Base-by-base conservation (phyloP, 164 flowering plant genomes). In the Santalum album region DNA sequence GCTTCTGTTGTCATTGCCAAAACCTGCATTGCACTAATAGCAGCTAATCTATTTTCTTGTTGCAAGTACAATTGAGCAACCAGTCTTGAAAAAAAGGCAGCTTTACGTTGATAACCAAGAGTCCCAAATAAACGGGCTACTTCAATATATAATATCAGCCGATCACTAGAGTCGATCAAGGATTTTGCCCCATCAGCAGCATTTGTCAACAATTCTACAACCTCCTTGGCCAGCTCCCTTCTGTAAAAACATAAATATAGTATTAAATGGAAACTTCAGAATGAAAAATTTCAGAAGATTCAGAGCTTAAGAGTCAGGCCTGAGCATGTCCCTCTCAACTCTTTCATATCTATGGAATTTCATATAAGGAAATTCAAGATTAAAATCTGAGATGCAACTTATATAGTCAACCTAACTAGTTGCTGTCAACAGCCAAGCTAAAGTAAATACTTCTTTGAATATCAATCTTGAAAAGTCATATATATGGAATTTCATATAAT, bases 181-280 rank as follows among this genome's bases (percentile, higher is more conserved):
- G 92, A 85, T 69, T 82, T 94, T 50, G 95, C 95, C 69, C 99
- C 99, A 81, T 90, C 99, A 38, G 99, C 96, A 66, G 99, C 97
- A 71, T 69, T 71, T 59, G 90, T 90, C 69, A 94, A 68, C 69
- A 87, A 71, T 59, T 87, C 99, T 29, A 76, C 90, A 1, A 94
- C 96, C 49, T 94, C 99, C 77, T 78, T 94, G 23, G 96, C 86
- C 54, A 79, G 66, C 45, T 84, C 96, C 57, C 78, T 72, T 72
- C 99, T 94, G 78, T 38, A 19, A 53, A 55, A 62, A 54, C 19
- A 25, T 17, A 1, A 50, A 25, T 25, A 3, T 50, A 19, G 17
- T 50, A 25, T 50, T 50, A 19, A 26, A 22, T 22, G 24, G 2
- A 10, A 45, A n/a, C 20, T 20, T 49, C 21, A 47, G 34, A 39